A percentile compares a stretch with the other conserved stretches of the same genome.
These are phyloP conservation scores for Melaleuca alternifolia DNA, from an alignment of 345 rosid genomes.

Conservation along the genomic window DNA sequence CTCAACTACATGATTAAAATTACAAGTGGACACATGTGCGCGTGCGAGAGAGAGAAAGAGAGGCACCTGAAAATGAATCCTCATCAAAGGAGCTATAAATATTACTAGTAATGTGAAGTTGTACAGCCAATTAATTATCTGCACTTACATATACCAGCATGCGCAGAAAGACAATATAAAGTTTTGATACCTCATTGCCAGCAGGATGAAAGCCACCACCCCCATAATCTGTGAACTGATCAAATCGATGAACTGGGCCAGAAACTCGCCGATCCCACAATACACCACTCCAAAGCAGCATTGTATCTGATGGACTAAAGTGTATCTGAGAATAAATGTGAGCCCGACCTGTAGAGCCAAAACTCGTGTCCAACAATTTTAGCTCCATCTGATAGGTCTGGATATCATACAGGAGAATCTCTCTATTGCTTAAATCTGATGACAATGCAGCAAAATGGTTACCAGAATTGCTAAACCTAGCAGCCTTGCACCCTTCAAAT, in stretches of 20 bases:
- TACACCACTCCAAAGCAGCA: constrained; percentile 91
- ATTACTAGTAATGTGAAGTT: not conserved
- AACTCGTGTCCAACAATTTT: constrained; percentile 46
- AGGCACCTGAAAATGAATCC: not conserved
- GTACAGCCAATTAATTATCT: not conserved
- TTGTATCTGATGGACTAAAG: constrained; percentile 73
- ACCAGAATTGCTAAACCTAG: constrained; percentile 85
- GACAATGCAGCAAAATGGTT: constrained; percentile 59
- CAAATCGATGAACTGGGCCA: constrained; percentile 56
- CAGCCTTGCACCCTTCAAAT: constrained; percentile 79
- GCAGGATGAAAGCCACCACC: constrained; percentile 99
- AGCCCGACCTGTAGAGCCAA: constrained; percentile 56
- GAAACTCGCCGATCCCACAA: constrained; percentile 74
- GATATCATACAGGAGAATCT: constrained; percentile 79
- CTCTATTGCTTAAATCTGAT: constrained; percentile 46
- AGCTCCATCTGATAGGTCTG: constrained; percentile 46
- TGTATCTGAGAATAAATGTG: constrained; percentile 70
- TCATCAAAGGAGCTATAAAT: not conserved
- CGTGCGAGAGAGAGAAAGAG: not conserved
- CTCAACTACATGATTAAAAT: not conserved
- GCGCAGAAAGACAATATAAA: not conserved
- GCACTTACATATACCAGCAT: not conserved
- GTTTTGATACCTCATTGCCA: constrained; percentile 74
- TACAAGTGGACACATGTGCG: not conserved
- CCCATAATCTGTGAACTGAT: constrained; percentile 89